Conservation (phyloP, 441 rosid genomes). For the Codiaeum variegatum region DNA sequence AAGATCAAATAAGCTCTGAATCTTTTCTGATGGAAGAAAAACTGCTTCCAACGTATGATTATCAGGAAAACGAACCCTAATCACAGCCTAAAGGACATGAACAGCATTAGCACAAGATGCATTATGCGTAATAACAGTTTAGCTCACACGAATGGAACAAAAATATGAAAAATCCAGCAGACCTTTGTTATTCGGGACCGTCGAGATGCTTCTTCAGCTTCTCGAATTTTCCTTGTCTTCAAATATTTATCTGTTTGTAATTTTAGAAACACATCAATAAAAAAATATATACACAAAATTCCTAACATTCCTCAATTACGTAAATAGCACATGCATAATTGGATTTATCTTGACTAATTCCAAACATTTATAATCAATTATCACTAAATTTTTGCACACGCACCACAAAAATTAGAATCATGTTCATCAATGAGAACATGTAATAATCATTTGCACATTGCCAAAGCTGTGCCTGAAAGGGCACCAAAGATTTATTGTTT, state of each 20-base stretch:
- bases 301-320: slow-evolving; percentile 6
- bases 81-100: slow-evolving; percentile 34
- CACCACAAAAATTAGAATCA: background rate
- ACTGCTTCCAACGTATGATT: slow-evolving; percentile 32
- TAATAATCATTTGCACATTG: background rate
- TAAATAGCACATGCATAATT: background rate
- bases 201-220: slow-evolving; percentile 83
- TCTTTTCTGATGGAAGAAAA: slow-evolving; percentile 38
- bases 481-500: background rate
- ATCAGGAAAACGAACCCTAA: slow-evolving; percentile 90
- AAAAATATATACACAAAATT: background rate
- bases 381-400: background rate
- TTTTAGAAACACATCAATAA: slow-evolving; percentile 4
- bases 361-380: background rate
- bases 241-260: slow-evolving; percentile 52
- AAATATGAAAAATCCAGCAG: slow-evolving; percentile 1
- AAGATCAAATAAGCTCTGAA: slow-evolving; percentile 73
- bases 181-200: slow-evolving; percentile 76
- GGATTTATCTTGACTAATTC: background rate
- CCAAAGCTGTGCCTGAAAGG: background rate
- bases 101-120: background rate
- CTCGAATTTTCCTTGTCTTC: slow-evolving; percentile 79
- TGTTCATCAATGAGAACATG: background rate
- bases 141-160: background rate
- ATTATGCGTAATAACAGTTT: background rate